These are phyloP conservation scores for Aspergillus ustus DNA, from an alignment of 2,329 filamentous ascomycete genomes.

Conservation along the genomic window DNA sequence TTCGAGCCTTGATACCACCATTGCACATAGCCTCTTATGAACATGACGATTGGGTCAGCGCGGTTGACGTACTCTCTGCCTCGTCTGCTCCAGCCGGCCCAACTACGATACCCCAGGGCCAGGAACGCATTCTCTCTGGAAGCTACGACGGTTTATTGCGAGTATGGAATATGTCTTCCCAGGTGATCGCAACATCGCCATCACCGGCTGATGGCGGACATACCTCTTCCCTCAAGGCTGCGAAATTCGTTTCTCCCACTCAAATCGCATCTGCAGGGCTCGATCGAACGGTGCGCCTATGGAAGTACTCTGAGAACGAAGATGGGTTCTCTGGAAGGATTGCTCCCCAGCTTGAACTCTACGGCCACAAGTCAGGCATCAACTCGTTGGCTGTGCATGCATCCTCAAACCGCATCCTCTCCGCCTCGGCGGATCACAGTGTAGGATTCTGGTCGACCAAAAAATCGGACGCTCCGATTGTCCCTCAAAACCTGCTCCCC, in stretches of 20 bases:
- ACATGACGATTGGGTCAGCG: conserved; percentile 96
- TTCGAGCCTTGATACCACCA: conserved; percentile 86
- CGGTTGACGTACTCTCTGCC: conserved; percentile 77
- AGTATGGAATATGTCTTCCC: conserved; percentile 88
- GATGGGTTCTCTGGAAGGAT: conserved; percentile 66
- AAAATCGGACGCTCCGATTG: conserved; percentile 74
- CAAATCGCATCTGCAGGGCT: conserved; percentile 82
- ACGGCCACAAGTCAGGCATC: conserved; percentile 77
- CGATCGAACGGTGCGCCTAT: conserved; percentile 84
- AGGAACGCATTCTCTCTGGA: conserved; percentile 81
- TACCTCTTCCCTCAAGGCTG: conserved; percentile 76
- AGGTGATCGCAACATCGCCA: conserved; percentile 77
- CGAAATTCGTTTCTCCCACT: conserved; percentile 77
- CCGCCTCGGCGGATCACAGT: conserved; percentile 79
- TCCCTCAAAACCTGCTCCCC: conserved; percentile 71
- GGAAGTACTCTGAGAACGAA: conserved; percentile 78
- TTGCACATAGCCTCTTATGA: conserved; percentile 89
- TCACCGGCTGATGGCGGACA: conserved; percentile 72
- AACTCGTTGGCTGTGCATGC: conserved; percentile 76
- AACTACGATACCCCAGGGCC: conserved; percentile 55
- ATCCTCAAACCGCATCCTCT: conserved; percentile 76
- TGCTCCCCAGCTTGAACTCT: conserved; percentile 77
- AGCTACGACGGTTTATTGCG: conserved; percentile 89
- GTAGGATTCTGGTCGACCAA: conserved; percentile 89
- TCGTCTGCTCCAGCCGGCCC: conserved; percentile 60